Evolutionary conservation across 257 asterid genomes (phyloP), one percentile per base, ranked within the genome.

Genomic region (Plantago elongata): DNA sequence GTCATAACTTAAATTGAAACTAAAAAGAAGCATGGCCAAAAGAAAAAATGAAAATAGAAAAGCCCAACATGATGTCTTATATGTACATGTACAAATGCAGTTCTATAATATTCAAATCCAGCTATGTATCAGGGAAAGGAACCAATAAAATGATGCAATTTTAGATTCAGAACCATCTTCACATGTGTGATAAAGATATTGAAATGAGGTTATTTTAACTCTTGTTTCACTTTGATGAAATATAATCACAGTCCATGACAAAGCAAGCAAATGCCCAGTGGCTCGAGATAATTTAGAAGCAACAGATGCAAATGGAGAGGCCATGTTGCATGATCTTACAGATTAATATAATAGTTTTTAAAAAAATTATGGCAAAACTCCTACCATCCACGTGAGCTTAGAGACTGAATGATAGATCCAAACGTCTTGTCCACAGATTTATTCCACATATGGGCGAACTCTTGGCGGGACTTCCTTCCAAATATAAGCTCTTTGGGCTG

Each of bases 351-450:
- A 30, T 62, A 27, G 66, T 17, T 43, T 54, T 37, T 54, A 51
- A n/a, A n/a, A n/a, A n/a, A 13, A 29, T 60, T 16, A 16, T 66
- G 16, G 61, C 60, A 58, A 54, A 9, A 40, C 45, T 58, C 51
- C 78, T 81, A 81, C 84, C 84, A 81, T 69, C 88, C 84, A 13
- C 83, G 83, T 27, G 84, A 76, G 77, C 88, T 76, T 30, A 81
- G 77, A 52, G 78, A 73, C 63, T 76, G 71, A 13, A 81, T 74
- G 63, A 74, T 12, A 46, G 81, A 67, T 69, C 77, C 83, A 16
- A 81, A 76, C 43, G 77, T 63, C 74, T 69, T 74, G 51, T 81
- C 88, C 75, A 81, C 79, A 13, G 84, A 69, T 66, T 76, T 78
- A 65, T 81, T 81, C 84, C 88, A 78, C 11, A 61, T 13, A 60